A percentile compares a stretch with the other conserved stretches of the same genome.
phyloP scores from a whole-genome alignment of 1,284 basidiomycete genomes.

The Lentinula novae-zelandiae region DNA sequence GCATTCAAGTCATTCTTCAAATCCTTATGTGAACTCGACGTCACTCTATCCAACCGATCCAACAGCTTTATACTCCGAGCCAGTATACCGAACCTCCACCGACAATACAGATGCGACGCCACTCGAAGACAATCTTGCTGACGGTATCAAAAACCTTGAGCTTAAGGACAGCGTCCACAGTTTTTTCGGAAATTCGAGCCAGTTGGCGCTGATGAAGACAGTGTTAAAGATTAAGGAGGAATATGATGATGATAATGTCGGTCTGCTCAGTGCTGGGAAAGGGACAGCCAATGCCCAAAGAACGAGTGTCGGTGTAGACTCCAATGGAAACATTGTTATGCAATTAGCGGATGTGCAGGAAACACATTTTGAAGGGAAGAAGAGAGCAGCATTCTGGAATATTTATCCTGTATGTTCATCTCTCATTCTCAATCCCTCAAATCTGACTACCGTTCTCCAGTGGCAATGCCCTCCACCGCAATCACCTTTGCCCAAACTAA shows the following conservation, averaged over 20 bases:
- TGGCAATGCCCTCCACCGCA: not conserved
- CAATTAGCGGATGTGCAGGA: not conserved
- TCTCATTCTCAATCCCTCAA: not conserved
- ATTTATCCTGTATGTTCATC: not conserved
- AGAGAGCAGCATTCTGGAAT: constrained; percentile 6
- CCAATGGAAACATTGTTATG: not conserved
- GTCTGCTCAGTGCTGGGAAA: not conserved
- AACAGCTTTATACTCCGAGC: not conserved
- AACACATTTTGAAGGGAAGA: not conserved
- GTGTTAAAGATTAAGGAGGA: constrained; percentile 3
- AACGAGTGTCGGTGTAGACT: not conserved
- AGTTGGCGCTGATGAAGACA: constrained; percentile 2
- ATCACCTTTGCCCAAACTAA: not conserved
- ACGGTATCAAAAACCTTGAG: not conserved
- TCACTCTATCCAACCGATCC: not conserved
- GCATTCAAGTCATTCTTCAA: not conserved
- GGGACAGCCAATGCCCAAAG: not conserved
- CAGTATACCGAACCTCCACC: not conserved
- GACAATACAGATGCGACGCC: not conserved
- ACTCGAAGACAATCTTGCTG: not conserved
- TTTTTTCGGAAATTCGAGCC: constrained; percentile 7
- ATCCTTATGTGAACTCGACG: not conserved
- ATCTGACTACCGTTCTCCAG: not conserved
- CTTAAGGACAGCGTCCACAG: not conserved
- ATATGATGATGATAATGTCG: not conserved